phyloP scores from a whole-genome alignment of 1,284 basidiomycete species.

The Amylostereum areolatum region DNA sequence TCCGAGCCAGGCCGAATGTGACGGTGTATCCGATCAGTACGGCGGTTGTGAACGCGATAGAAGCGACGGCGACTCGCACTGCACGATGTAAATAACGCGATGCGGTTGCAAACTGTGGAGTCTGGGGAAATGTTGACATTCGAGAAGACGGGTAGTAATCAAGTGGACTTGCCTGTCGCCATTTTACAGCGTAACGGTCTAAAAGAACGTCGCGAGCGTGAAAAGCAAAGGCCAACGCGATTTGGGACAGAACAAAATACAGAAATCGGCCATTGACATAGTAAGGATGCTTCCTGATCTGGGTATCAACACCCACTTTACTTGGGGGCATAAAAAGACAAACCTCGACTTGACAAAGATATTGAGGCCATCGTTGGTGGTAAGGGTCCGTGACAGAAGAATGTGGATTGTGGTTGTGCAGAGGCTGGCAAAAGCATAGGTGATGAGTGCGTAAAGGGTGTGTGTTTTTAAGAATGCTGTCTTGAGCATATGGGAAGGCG shows the following conservation, averaged over 20 bases:
- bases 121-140: neutral
- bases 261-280: conserved; percentile 62
- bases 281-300: conserved; percentile 57
- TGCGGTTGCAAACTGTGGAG: neutral
- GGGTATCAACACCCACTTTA: neutral
- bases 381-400: conserved; percentile 27
- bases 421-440: conserved; percentile 40
- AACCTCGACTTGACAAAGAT: conserved; percentile 65
- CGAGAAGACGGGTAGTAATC: neutral
- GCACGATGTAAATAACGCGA: neutral
- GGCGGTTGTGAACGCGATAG: conserved; percentile 29
- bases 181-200: conserved; percentile 51
- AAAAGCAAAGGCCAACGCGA: conserved; percentile 38
- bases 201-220: conserved; percentile 48
- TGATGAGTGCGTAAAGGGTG: conserved; percentile 34
- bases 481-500: conserved; percentile 44
- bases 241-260: conserved; percentile 51
- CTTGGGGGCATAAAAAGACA: conserved; percentile 12
- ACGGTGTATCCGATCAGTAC: conserved; percentile 36
- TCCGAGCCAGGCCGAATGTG: conserved; percentile 39
- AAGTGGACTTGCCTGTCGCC: conserved; percentile 28
- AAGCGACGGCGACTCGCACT: conserved; percentile 20
- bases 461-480: conserved; percentile 39
- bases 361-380: conserved; percentile 33
- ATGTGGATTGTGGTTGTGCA: conserved; percentile 36